Base-by-base conservation (phyloP, 139 green algal species). In the Picochlorum sp. region DNA sequence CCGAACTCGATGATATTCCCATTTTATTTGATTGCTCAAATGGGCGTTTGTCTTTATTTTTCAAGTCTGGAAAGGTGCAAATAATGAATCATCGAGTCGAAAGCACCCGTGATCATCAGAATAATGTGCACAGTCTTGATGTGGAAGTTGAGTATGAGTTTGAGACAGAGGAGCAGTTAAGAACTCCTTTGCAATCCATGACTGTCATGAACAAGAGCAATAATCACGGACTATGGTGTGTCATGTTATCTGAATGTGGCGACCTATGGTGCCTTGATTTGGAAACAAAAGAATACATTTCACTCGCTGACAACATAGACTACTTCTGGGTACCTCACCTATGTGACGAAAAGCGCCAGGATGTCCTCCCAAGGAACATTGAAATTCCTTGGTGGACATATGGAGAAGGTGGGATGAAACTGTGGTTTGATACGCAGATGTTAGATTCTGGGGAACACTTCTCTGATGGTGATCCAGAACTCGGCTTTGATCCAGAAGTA, bases 331-430 rank as follows among this genome's bases (percentile, higher is more conserved):
- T 41, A 41, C 34, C 34, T 41, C 34, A 41, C 8, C 34, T 41
- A 11, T 41, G 34, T 11, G 34, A 41, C 34, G 34, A 41, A 11
- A 9, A 41, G 34, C 34, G 34, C 9, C 7, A 41, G 34, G 34
- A 11, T 41, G 34, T 11, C 34, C 1, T 41, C 7, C 34, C 34
- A 11, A 54, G 63, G 24, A 21, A 21, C 16, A 72, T 94, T 23
- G 91, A 96, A 73, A 84, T 96, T 71, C 89, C 91, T 2, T 97
- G 90, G 91, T 97, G 91, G 91, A 83, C 81, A 1, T 97, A 97
- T 70, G 88, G 91, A n/a, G 70, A 86, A 3, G 49, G 71, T 3
- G 90, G 90, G 63, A 97, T 96, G 91, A 86, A 96, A 77, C 72
- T 95, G 16, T 92, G 90, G 85, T 96, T 95, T 77, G 87, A 41